Percentiles rank a stretch among this genome's conserved stretches.
Conservation (phyloP, 129 eudicot genomes). For the Ambrosia artemisiifolia region DNA sequence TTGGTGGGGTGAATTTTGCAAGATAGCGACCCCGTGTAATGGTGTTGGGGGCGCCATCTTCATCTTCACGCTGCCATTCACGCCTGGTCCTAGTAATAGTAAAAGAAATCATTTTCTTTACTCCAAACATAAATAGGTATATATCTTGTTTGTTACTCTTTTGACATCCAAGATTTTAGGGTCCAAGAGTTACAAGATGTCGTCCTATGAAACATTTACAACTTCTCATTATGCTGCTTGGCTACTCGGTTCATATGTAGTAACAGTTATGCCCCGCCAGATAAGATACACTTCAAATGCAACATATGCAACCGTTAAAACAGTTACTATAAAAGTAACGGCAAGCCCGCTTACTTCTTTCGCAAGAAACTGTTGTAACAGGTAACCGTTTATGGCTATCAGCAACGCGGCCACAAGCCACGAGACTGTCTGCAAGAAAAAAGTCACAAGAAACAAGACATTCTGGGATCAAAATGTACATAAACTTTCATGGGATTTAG, state of each 20-base stretch:
- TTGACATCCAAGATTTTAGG: background rate
- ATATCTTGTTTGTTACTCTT: background rate
- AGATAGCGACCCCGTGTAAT: no score
- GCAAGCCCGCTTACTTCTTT: slow-evolving; percentile 59
- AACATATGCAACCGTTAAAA: slow-evolving; percentile 55
- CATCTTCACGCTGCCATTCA: no score
- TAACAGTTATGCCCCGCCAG: slow-evolving; percentile 38
- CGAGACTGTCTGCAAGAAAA: slow-evolving; percentile 49
- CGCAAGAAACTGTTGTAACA: slow-evolving; percentile 67
- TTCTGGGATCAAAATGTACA: background rate
- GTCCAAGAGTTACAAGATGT: no score
- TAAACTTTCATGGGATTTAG: background rate
- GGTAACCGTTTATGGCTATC: slow-evolving; percentile 82
- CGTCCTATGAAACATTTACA: background rate
- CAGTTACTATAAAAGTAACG: slow-evolving; percentile 39
- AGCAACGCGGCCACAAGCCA: slow-evolving; percentile 91
- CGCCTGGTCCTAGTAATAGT: no score
- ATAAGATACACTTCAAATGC: slow-evolving; percentile 63
- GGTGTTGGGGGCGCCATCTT: no score
- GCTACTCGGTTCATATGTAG: slow-evolving; percentile 29
- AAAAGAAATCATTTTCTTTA: background rate
- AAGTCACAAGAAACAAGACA: background rate
- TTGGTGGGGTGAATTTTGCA: no score
- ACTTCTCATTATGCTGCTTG: slow-evolving; percentile 5
- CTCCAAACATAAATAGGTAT: no score